phyloP scores from a whole-genome alignment of 176 grass and related monocot genomes.

The Oryza brachyantha region DNA sequence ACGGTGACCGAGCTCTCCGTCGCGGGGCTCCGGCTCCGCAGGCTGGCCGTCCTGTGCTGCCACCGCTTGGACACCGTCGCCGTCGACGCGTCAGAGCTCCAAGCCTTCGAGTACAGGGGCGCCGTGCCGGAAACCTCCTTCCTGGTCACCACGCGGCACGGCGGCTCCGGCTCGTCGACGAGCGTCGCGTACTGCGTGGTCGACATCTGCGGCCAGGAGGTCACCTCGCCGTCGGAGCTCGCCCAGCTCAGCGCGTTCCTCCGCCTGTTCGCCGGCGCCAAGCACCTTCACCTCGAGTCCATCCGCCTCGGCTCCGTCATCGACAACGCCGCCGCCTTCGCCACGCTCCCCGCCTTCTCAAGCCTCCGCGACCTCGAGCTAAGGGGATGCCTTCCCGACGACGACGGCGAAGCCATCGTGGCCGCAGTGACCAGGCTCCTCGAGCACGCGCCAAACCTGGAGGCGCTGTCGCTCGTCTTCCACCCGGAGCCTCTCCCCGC shows the following conservation, averaged over 20 bases:
- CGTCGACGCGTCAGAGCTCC: not conserved
- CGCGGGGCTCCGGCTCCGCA: not conserved
- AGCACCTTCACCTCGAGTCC: not conserved
- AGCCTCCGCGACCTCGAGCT: conserved; percentile 9
- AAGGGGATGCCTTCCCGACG: not conserved
- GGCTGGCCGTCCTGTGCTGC: conserved; percentile 15
- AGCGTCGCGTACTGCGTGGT: not conserved
- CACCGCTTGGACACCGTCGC: not conserved
- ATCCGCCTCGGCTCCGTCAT: not conserved
- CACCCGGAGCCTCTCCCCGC: too few species aligned
- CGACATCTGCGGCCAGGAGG: not conserved
- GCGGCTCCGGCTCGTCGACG: not conserved
- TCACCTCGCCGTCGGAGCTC: not conserved
- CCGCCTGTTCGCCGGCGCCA: not conserved
- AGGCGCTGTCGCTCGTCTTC: conserved; percentile 21
- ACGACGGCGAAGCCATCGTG: not conserved
- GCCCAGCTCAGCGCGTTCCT: not conserved
- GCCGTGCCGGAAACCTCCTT: not conserved
- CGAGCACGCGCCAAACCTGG: not conserved
- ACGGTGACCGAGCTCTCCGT: not conserved
- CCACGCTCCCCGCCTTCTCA: not conserved
- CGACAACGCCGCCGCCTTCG: not conserved
- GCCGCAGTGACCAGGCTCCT: not conserved
- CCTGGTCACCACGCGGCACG: not conserved
- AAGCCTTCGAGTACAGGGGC: conserved; percentile 6